These are phyloP conservation scores for Prunella vulgaris DNA, from an alignment of 257 asterid genomes.

Conservation along the genomic window DNA sequence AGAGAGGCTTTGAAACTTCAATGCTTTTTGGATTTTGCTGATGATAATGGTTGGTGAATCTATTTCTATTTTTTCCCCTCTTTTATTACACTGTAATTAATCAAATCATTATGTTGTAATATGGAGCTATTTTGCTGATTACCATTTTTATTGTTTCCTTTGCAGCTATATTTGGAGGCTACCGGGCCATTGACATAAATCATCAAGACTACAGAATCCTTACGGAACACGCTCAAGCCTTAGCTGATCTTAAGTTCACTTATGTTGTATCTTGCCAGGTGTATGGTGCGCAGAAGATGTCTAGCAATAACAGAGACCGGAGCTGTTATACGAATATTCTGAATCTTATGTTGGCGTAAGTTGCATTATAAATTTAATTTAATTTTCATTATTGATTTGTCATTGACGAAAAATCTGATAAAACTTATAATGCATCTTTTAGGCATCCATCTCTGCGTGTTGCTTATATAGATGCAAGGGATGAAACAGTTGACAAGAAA, in stretches of 20 bases:
- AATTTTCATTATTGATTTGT: not conserved
- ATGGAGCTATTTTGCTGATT: slow-evolving; percentile 1
- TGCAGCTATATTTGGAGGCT: slow-evolving; percentile 82
- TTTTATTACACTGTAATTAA: not conserved
- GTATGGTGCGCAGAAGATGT: slow-evolving; percentile 89
- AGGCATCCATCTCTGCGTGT: slow-evolving; percentile 91
- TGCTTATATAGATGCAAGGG: slow-evolving; percentile 95
- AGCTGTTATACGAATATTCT: slow-evolving; percentile 75
- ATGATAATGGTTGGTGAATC: slow-evolving; percentile 61
- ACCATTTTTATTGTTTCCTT: not conserved
- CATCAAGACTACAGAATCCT: slow-evolving; percentile 42
- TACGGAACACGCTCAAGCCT: slow-evolving; percentile 68
- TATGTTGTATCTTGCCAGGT: slow-evolving; percentile 96
- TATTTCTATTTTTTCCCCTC: not conserved
- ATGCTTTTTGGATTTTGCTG: slow-evolving; percentile 89
- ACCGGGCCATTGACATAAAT: slow-evolving; percentile 54
- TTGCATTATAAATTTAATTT: slow-evolving; percentile 19
- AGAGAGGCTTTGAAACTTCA: slow-evolving; percentile 89
- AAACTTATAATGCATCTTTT: slow-evolving; percentile 24
- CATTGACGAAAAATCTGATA: slow-evolving; percentile 17
- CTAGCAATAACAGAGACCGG: slow-evolving; percentile 58
- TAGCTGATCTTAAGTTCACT: slow-evolving; percentile 96
- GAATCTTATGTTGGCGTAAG: slow-evolving; percentile 88
- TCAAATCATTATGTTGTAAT: not conserved
- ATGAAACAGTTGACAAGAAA: slow-evolving; percentile 52